Evolutionary conservation across 2,329 filamentous ascomycete genomes (phyloP), one percentile per base, ranked within the genome.

Genomic region (Dothideomycetes sp.): DNA sequence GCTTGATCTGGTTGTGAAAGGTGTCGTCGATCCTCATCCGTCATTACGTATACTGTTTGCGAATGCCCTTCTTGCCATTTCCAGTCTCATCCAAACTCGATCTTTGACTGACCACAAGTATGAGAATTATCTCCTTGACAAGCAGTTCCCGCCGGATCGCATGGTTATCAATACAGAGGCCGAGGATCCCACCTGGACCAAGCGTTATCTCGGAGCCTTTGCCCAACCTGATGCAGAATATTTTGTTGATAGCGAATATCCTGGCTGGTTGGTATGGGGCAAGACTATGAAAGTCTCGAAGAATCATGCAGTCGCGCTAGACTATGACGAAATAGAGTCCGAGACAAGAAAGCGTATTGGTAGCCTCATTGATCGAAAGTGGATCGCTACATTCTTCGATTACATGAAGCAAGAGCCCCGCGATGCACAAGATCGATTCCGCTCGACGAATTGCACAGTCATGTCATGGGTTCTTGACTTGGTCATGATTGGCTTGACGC

Each of bases 361-460:
- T 33, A 73, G 73, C 41, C 69, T 87, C 29, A 69, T 98, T 47
- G 85, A 84, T 45, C 79, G 79, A 34, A 76, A 85, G 19, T 98
- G 91, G 93, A 80, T 95, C 51, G 75, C 76, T 30, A 82, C 81
- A 36, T 89, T 82, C 61, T 98, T 98, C 55, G 83, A 80, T 17
- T 96, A 89, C 57, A 74, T 96, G 66, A 96, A 95, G 65, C 91
- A 96, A 62, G 89, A 96, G 60, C 89, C 91, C 2, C 79, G 89
- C 31, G 89, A 96, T 57, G 64, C 77, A 0, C 74, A 73, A 4
- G 89, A 98, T 58, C 76, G 89, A 39, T 96, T 98, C 67, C 77
- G 88, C 41, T 88, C 94, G 73, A 80, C 82, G 23, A 88, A 83
- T 54, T 83, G 86, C 0, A 83, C 93, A 60, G 74, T 95, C 51